A percentile compares a stretch with the other conserved stretches of the same genome.
Evolutionary conservation across 805 yeast species (phyloP).

Genomic region (Peterozyma toletana): DNA sequence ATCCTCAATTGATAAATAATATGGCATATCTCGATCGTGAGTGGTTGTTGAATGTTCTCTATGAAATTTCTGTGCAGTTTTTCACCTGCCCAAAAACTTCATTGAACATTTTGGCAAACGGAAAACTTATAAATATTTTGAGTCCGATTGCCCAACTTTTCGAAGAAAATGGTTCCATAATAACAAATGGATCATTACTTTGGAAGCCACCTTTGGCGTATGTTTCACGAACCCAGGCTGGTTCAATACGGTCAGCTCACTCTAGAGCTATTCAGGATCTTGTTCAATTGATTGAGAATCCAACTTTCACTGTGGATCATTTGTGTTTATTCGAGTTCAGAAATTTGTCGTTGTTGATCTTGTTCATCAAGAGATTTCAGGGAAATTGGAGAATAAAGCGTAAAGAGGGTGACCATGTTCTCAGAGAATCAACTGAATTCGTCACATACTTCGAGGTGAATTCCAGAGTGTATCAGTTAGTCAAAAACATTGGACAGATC

Average conservation of each 20-base stretch:
- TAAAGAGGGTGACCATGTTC: constrained; percentile 64
- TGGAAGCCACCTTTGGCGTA: constrained; percentile 10
- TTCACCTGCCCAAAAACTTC: constrained; percentile 37
- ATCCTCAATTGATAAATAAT: constrained; percentile 40
- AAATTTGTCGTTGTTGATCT: constrained; percentile 32
- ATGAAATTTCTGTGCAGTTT: constrained; percentile 29
- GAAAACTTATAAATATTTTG: constrained; percentile 34
- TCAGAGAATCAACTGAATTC: constrained; percentile 45
- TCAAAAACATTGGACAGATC: constrained; percentile 17
- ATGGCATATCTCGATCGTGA: constrained; percentile 45
- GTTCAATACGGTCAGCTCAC: constrained; percentile 2
- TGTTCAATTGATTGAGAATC: constrained; percentile 6
- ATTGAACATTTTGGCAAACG: constrained; percentile 30
- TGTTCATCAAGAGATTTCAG: constrained; percentile 48
- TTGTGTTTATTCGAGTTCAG: constrained; percentile 23
- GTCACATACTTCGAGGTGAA: constrained; percentile 37
- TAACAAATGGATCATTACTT: constrained; percentile 20
- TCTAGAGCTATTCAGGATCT: constrained; percentile 4
- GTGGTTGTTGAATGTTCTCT: constrained; percentile 29
- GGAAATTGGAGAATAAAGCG: constrained; percentile 49
- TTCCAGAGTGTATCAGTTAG: constrained; percentile 15
- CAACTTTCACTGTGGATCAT: constrained; percentile 7
- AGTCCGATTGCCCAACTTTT: constrained; percentile 39
- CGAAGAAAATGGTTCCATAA: constrained; percentile 23
- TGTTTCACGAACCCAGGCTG: not conserved